These are phyloP conservation scores for Scenedesmus sp. DNA, from an alignment of 163 green algal genomes.

Conservation along the genomic window DNA sequence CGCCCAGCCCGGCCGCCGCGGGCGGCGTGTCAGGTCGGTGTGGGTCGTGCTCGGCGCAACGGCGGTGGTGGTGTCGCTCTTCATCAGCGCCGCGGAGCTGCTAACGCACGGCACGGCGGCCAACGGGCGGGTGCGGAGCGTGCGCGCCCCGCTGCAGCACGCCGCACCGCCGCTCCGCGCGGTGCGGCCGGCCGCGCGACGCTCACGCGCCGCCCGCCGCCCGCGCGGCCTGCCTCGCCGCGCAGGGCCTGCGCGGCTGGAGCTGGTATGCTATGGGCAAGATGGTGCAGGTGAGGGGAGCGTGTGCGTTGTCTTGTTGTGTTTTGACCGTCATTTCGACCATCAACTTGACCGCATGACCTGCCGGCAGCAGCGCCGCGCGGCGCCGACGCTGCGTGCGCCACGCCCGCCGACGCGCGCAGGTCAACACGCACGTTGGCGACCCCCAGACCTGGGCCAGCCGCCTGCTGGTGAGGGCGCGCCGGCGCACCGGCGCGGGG, in stretches of 20 bases:
- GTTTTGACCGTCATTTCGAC: background rate
- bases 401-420: background rate
- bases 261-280: slow-evolving; percentile 36
- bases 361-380: no score
- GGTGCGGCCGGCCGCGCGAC: no score
- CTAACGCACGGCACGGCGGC: background rate
- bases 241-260: slow-evolving; percentile 28
- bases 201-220: background rate
- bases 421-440: slow-evolving; percentile 29
- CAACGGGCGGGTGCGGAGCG: background rate
- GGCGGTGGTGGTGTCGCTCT: background rate
- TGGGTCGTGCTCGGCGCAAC: slow-evolving; percentile 32
- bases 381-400: no score
- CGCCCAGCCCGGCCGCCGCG: no score
- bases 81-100: slow-evolving; percentile 1
- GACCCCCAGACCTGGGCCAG: slow-evolving; percentile 39
- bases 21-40: no score
- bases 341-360: background rate
- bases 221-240: background rate
- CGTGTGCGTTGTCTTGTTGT: background rate
- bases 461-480: slow-evolving; percentile 6
- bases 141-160: background rate
- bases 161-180: no score
- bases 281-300: slow-evolving; percentile 13
- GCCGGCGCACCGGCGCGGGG: no score